phyloP scores from a whole-genome alignment of 176 grass and related monocot species.

The Paspalum vaginatum region DNA sequence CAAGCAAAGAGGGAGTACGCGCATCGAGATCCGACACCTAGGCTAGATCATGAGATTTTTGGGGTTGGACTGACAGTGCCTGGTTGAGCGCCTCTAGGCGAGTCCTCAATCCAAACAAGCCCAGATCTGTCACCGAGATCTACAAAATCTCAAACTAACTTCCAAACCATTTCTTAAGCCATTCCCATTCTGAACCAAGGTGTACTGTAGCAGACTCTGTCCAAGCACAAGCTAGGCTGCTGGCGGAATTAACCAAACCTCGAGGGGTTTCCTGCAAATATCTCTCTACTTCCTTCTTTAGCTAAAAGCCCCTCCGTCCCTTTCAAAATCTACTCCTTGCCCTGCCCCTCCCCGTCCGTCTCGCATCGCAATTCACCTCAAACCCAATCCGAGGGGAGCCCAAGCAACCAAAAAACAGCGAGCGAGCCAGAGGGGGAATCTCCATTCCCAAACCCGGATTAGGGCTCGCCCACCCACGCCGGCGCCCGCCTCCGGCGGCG shows the following conservation, averaged over 20 bases:
- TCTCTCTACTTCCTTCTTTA: not conserved
- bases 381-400: not conserved
- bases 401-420: not conserved
- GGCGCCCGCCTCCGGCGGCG: constrained; percentile 27
- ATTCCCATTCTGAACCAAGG: not conserved
- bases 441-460: constrained; percentile 18
- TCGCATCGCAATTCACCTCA: not conserved
- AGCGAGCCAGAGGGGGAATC: not conserved
- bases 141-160: too few species aligned
- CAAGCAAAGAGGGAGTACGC: too few species aligned
- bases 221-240: not conserved
- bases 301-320: not conserved
- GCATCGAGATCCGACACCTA: too few species aligned
- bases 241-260: accelerated
- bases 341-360: not conserved
- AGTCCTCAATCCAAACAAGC: too few species aligned
- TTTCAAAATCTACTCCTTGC: not conserved
- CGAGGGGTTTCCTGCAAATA: not conserved
- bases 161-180: too few species aligned
- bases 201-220: too few species aligned
- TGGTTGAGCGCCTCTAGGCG: too few species aligned
- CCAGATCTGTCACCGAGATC: too few species aligned
- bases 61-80: too few species aligned
- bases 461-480: not conserved
- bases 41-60: too few species aligned